Evolutionary conservation across 257 asterid species (phyloP).

Genomic region (Fraxinus pennsylvanica): DNA sequence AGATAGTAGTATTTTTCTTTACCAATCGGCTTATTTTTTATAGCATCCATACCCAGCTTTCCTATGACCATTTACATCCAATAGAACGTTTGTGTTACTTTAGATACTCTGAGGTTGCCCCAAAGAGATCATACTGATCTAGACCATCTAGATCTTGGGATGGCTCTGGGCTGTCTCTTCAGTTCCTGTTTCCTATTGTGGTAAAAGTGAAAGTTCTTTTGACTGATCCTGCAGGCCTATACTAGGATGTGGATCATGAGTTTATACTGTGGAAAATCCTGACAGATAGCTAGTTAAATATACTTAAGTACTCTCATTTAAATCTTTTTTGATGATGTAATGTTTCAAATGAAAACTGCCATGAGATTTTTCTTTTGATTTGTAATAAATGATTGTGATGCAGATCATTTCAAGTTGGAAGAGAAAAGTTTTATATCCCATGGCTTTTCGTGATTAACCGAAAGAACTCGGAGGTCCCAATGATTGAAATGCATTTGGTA

Average conservation of each 20-base stretch:
- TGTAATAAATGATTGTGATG: conserved; percentile 28
- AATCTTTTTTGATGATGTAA: neutral
- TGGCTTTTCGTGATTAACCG: conserved; percentile 89
- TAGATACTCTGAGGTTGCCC: neutral
- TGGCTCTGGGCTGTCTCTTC: conserved; percentile 11
- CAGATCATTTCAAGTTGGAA: conserved; percentile 98
- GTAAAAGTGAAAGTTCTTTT: neutral
- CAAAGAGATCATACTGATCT: neutral
- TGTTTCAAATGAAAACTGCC: neutral
- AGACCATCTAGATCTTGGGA: neutral
- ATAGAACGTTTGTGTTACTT: no score
- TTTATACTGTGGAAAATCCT: neutral
- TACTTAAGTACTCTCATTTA: neutral
- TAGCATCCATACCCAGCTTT: no score
- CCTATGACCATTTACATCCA: no score
- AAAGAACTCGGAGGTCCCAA: conserved; percentile 88
- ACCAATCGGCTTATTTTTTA: no score
- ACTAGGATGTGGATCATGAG: conserved; percentile 10
- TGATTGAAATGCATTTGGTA: conserved; percentile 90
- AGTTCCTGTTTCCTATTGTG: neutral
- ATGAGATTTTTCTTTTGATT: neutral
- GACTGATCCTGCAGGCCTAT: neutral
- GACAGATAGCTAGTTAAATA: neutral
- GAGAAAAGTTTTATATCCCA: conserved; percentile 81
- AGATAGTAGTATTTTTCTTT: no score